Evolutionary conservation across 2,329 filamentous ascomycete species (phyloP), one percentile per base, ranked within the genome.

Genomic region (Apiospora kogelbergensis): DNA sequence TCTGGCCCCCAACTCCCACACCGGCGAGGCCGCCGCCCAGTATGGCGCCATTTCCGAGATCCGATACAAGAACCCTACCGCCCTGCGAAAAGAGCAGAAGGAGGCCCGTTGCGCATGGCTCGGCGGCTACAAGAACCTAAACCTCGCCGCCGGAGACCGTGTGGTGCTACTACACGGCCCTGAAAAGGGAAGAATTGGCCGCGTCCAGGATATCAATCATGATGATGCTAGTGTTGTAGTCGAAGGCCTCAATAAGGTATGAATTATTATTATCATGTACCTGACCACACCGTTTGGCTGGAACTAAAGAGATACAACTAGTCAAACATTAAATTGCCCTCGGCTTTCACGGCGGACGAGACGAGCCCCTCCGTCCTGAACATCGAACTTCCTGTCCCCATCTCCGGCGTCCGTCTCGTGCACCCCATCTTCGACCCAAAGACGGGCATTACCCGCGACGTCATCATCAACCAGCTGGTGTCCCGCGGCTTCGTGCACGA

Each of bases 111-210:
- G 82, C 71, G 83, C 80, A 40, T 90, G 88, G 88, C 85, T 85
- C n/a, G 86, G 88, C 60, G 85, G 84, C 44, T 73, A 80, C 41
- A 83, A 83, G 73, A 85, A 86, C 78, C 83, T 93, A 71, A 91
- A 89, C 73, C 82, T 95, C 69, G 87, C 85, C 30, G 77, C 81
- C 4, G 90, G 90, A 7, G 96, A 98, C 80, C 88, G 96, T 70
- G 94, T 98, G 41, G 93, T 95, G 67, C 82, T 98, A 69, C 82
- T 94, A 67, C 89, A 91, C 70, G 95, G 95, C 10, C 87, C 86
- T 44, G 92, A 96, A 76, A 92, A 90, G 82, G 94, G 94, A 75
- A 93, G 91, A 82, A 96, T 99, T 80, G 93, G 93, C 66, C 82
- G 83, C n/a, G 88, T 98, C 60, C 80, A 78, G 70, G 79, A 83